These are phyloP conservation scores for Lojkania enalia DNA, from an alignment of 2,329 filamentous ascomycete genomes.

Conservation along the genomic window DNA sequence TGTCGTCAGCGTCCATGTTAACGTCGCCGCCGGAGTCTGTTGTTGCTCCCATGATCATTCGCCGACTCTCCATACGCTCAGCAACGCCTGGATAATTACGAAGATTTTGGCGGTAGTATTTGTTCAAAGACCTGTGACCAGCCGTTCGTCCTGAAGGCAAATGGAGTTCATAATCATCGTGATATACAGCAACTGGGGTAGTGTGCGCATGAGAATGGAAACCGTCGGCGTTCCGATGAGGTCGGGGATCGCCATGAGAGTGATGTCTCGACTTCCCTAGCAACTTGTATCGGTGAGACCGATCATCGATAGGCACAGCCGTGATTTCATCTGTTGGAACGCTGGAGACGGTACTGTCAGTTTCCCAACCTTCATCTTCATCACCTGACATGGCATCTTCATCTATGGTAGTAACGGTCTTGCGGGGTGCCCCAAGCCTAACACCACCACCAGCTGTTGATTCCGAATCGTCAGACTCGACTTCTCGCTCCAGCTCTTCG, in stretches of 20 bases:
- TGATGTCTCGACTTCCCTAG: slow-evolving; percentile 76
- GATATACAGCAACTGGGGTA: slow-evolving; percentile 76
- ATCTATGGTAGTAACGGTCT: slow-evolving; percentile 45
- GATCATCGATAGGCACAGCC: slow-evolving; percentile 74
- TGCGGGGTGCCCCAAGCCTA: slow-evolving; percentile 68
- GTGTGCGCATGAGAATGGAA: slow-evolving; percentile 80
- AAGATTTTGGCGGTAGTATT: slow-evolving; percentile 92
- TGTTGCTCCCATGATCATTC: slow-evolving; percentile 58
- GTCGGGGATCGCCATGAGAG: slow-evolving; percentile 68
- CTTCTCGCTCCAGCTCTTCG: slow-evolving; percentile 52
- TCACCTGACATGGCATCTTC: slow-evolving; percentile 55
- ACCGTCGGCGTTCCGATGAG: slow-evolving; percentile 74
- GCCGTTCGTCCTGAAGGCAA: slow-evolving; percentile 87
- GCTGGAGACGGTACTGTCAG: slow-evolving; percentile 84
- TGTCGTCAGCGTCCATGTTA: slow-evolving; percentile 32
- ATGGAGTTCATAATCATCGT: slow-evolving; percentile 92
- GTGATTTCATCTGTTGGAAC: slow-evolving; percentile 83
- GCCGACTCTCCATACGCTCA: slow-evolving; percentile 71
- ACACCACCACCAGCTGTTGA: slow-evolving; percentile 60
- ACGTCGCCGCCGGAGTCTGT: slow-evolving; percentile 44
- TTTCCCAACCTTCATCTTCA: slow-evolving; percentile 92
- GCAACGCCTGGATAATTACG: slow-evolving; percentile 78
- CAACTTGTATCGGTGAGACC: slow-evolving; percentile 71
- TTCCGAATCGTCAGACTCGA: slow-evolving; percentile 51
- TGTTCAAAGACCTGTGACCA: slow-evolving; percentile 83